Percentiles rank a stretch among this genome's conserved stretches.
These are phyloP conservation scores for Tylopilus sp. DNA, from an alignment of 768 basidiomycete genomes.

Conservation along the genomic window DNA sequence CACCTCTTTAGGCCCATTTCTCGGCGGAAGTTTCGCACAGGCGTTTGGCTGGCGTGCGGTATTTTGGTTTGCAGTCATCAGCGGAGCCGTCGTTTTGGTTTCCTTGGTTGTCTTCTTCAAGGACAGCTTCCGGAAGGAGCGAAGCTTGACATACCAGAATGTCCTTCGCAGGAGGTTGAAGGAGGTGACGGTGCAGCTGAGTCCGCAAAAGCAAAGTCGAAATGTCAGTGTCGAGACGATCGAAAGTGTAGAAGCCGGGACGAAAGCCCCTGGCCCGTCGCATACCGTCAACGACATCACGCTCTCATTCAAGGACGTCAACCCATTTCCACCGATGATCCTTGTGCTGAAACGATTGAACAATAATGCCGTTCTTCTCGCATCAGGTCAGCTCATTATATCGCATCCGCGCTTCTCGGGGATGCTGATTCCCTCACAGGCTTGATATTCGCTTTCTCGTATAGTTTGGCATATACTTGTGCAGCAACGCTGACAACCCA, in stretches of 20 bases:
- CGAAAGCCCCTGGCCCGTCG: neutral
- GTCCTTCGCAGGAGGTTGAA: conserved; percentile 47
- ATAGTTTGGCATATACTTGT: conserved; percentile 69
- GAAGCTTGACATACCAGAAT: conserved; percentile 75
- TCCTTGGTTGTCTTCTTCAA: conserved; percentile 64
- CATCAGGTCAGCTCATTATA: conserved; percentile 18
- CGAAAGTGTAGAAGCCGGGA: conserved; percentile 5
- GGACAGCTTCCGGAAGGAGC: conserved; percentile 80
- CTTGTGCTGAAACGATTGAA: conserved; percentile 59
- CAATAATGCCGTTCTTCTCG: conserved; percentile 58
- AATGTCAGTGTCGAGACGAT: neutral
- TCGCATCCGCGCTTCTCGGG: neutral
- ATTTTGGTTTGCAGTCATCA: conserved; percentile 77
- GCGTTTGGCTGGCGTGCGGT: conserved; percentile 77
- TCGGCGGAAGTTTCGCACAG: conserved; percentile 67
- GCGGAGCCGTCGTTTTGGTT: conserved; percentile 51
- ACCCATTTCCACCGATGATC: conserved; percentile 62
- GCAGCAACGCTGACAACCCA: conserved; percentile 60
- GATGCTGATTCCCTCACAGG: conserved; percentile 37
- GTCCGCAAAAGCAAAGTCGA: neutral
- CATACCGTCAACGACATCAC: conserved; percentile 35
- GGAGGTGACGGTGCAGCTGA: conserved; percentile 17
- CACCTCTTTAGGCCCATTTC: conserved; percentile 59
- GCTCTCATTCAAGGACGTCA: conserved; percentile 64
- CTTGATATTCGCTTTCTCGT: conserved; percentile 68